These are phyloP conservation scores for Pseudonectria buxi DNA, from an alignment of 2,329 filamentous ascomycete genomes.

Conservation along the genomic window DNA sequence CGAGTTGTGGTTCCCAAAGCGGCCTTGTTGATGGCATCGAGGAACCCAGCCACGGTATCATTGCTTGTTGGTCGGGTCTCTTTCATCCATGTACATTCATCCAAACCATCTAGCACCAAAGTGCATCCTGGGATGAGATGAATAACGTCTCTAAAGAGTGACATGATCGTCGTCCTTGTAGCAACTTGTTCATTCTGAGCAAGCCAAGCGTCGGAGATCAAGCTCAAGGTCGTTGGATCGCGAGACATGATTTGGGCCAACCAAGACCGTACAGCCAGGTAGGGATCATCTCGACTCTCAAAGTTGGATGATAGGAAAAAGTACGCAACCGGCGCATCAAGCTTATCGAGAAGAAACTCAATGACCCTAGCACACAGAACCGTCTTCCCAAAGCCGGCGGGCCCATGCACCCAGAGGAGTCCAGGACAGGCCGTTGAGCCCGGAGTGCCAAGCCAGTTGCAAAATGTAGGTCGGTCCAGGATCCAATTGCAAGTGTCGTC, in stretches of 20 bases:
- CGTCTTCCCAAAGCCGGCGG: conserved; percentile 27
- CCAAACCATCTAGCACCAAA: conserved; percentile 27
- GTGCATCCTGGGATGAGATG: conserved; percentile 9
- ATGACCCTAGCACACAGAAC: conserved; percentile 24
- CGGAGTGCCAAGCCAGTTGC: too few relatives aligned
- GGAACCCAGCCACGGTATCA: conserved; percentile 11
- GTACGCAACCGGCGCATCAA: conserved; percentile 9
- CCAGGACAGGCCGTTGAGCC: too few relatives aligned
- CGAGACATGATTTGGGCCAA: conserved; percentile 16
- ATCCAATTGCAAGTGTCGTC: not conserved
- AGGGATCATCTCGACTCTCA: conserved; percentile 20
- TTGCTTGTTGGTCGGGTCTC: too few relatives aligned
- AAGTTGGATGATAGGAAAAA: conserved; percentile 29
- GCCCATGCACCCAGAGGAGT: conserved; percentile 3
- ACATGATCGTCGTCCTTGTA: conserved; percentile 9
- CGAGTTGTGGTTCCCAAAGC: conserved; percentile 5
- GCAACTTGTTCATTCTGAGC: conserved; percentile 8
- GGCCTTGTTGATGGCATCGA: conserved; percentile 6
- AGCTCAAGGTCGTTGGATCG: too few relatives aligned
- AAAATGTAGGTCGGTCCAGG: not conserved
- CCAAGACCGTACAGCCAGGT: conserved; percentile 24
- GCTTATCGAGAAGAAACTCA: conserved; percentile 9
- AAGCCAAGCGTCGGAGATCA: too few relatives aligned
- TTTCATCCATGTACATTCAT: conserved; percentile 23
- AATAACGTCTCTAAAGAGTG: conserved; percentile 12